Conservation (phyloP, 2,329 filamentous ascomycete species). For the Samsoniella hepiali region DNA sequence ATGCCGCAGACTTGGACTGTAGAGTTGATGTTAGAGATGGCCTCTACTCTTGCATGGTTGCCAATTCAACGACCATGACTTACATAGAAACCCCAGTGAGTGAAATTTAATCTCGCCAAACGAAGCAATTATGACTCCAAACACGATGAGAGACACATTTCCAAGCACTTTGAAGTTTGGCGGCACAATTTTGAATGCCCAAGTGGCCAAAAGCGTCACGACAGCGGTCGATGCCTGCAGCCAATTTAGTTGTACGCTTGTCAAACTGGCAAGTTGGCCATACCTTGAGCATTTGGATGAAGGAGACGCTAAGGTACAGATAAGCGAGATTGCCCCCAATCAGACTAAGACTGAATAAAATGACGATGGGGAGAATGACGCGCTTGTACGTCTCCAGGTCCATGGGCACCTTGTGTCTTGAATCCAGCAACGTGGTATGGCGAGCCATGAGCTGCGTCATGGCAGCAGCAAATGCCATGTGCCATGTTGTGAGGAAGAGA, state of each 20-base stretch:
- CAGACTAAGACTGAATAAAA: conserved; percentile 93
- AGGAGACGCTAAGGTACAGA: conserved; percentile 89
- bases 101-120: conserved; percentile 95
- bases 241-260: neutral
- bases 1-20: conserved; percentile 68
- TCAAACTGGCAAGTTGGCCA: neutral
- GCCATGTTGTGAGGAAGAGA: conserved; percentile 82
- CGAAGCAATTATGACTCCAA: conserved; percentile 92
- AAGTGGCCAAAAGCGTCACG: conserved; percentile 84
- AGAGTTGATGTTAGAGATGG: neutral
- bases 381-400: conserved; percentile 87
- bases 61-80: neutral
- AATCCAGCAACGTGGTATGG: conserved; percentile 85
- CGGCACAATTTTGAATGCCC: conserved; percentile 79
- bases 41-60: no score
- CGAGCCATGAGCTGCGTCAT: conserved; percentile 93
- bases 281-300: conserved; percentile 98
- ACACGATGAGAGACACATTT: conserved; percentile 91
- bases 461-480: conserved; percentile 86
- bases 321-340: conserved; percentile 97
- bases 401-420: conserved; percentile 96
- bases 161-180: conserved; percentile 83
- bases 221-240: conserved; percentile 74
- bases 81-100: conserved; percentile 69
- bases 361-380: conserved; percentile 88